Evolutionary conservation across 208 protist species (phyloP).

Genomic region (Crithidia mellificae): DNA sequence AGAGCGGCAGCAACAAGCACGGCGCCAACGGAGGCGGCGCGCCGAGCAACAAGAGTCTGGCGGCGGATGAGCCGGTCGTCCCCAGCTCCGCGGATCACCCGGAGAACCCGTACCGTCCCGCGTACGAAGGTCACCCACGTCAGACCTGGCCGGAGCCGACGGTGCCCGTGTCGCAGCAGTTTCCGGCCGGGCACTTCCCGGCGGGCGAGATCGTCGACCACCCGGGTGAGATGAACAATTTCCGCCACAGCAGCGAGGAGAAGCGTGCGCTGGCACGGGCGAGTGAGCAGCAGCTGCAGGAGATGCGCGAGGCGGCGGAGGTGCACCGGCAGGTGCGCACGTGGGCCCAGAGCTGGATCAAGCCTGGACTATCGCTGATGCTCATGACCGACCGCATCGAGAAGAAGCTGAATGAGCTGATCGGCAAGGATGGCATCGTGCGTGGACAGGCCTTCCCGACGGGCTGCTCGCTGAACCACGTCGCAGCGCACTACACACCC

Average conservation of each 20-base stretch:
- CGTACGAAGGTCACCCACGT: slow-evolving; percentile 43
- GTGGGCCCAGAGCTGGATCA: slow-evolving; percentile 88
- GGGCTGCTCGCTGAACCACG: slow-evolving; percentile 96
- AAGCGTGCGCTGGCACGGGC: slow-evolving; percentile 88
- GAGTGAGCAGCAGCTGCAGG: slow-evolving; percentile 72
- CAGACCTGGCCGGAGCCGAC: slow-evolving; percentile 94
- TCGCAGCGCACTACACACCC: slow-evolving; percentile 98
- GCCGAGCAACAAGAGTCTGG: slow-evolving; percentile 32
- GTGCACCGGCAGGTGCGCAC: slow-evolving; percentile 93
- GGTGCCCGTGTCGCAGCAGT: slow-evolving; percentile 89
- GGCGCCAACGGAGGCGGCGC: neutral
- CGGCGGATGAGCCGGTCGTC: slow-evolving; percentile 43
- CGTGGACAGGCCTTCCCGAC: slow-evolving; percentile 93
- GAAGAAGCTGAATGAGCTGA: slow-evolving; percentile 83
- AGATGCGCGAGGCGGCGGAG: slow-evolving; percentile 89
- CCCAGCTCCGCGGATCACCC: slow-evolving; percentile 71
- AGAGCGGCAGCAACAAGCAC: slow-evolving; percentile 28
- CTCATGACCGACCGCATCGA: slow-evolving; percentile 94
- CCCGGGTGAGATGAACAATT: slow-evolving; percentile 90
- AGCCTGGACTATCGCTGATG: slow-evolving; percentile 92
- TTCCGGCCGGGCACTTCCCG: slow-evolving; percentile 69
- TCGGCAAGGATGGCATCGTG: slow-evolving; percentile 88
- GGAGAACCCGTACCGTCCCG: slow-evolving; percentile 78
- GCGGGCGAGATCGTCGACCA: slow-evolving; percentile 89
- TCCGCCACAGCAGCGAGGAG: slow-evolving; percentile 91